Evolutionary conservation across 495 filamentous ascomycete genomes (phyloP), one percentile per base, ranked within the genome.

Genomic region (Aspergillus leporis): DNA sequence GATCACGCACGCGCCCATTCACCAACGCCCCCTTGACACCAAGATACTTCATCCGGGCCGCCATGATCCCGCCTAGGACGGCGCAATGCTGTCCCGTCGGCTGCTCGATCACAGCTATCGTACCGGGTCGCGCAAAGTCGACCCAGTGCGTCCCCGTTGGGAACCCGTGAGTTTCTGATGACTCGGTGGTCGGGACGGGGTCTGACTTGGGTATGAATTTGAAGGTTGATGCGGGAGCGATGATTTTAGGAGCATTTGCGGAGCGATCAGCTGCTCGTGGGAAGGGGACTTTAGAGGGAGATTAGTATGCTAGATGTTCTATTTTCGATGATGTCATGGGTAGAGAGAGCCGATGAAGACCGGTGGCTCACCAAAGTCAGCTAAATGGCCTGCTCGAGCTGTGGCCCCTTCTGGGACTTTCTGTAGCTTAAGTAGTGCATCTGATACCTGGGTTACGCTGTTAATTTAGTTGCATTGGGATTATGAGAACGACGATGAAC

Each of bases 61-160:
- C 88, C 77, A 90, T 87, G 56, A 90, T 87, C 2, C 86, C 87
- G 31, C 87, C 87, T 0, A 88, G 71, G 12, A 87, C 81, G 10
- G 87, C 87, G 65, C 83, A 87, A 28, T 77, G 74, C 68, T 88
- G 86, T 6, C 74, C 73, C 7, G 66, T 54, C 0, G 87, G 86
- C 62, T 90, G 87, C 28, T 79, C 77, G 34, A 88, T 70, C 2
- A 90, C 75, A 4, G 84, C 80, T 41, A 88, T 77, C 2, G 81
- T 83, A 1, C 75, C 78, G 0, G 76, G 71, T 1, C 78, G 62
- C 8, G 81, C 75, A 43, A 78, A 74, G 66, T 90, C 87, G 38
- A 85, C 83, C 70, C 81, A 90, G 63, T 87, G 85, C 28, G 74
- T 81, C 3, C 74, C 79, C 0, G 70, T 53, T 14, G 70, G 73